These are phyloP conservation scores for Eucalyptus rudis DNA, from an alignment of 345 rosid species.

Conservation along the genomic window DNA sequence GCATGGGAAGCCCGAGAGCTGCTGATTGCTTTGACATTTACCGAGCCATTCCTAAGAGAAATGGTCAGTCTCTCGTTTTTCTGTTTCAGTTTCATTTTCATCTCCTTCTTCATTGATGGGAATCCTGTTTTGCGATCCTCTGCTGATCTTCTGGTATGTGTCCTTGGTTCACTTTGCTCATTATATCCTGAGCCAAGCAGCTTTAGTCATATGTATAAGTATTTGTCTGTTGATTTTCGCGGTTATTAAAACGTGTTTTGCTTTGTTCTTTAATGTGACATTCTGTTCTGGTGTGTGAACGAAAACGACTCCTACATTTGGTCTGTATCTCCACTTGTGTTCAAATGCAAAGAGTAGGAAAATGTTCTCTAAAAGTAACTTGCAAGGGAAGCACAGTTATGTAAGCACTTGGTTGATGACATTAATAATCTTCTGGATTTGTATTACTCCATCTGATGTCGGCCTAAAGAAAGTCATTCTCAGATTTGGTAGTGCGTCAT, in stretches of 20 bases:
- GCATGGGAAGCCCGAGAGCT: slow-evolving; percentile 81
- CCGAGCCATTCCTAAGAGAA: neutral
- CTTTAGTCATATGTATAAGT: neutral
- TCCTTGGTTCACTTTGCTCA: neutral
- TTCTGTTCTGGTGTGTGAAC: neutral
- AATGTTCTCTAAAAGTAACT: neutral
- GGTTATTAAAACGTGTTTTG: neutral
- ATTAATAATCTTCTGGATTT: neutral
- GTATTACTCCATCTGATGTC: neutral
- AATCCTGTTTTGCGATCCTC: neutral
- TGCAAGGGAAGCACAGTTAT: neutral
- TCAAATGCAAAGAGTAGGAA: neutral
- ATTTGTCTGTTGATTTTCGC: neutral
- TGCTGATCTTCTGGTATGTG: neutral
- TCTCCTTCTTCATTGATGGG: neutral
- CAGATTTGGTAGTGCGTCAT: neutral
- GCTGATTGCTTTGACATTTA: slow-evolving; percentile 78
- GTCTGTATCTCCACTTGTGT: neutral
- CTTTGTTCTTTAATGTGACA: neutral
- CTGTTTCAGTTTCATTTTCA: neutral
- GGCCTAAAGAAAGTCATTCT: neutral
- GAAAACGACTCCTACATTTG: neutral
- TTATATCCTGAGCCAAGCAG: neutral
- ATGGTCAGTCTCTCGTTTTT: neutral
- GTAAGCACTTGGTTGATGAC: neutral